Evolutionary conservation across 2,329 filamentous ascomycete genomes (phyloP).

Genomic region (Fusarium goolgardi): DNA sequence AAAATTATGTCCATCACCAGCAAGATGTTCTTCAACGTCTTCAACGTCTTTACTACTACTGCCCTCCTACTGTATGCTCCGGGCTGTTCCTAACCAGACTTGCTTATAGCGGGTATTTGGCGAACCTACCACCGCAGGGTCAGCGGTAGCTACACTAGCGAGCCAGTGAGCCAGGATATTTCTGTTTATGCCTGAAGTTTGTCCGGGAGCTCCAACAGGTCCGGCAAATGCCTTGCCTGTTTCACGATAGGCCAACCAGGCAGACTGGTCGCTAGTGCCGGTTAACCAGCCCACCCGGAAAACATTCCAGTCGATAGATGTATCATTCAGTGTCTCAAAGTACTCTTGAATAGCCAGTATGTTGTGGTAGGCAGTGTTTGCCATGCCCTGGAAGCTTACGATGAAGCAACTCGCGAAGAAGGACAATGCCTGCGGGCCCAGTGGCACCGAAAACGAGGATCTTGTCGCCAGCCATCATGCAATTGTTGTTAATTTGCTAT

Average conservation of each 20-base stretch:
- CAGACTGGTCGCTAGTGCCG: not conserved
- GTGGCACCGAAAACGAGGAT: not conserved
- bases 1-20: not conserved
- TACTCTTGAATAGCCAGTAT: not conserved
- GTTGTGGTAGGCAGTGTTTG: not conserved
- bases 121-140: not conserved
- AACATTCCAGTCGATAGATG: not conserved
- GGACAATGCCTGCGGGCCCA: not conserved
- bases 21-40: not conserved
- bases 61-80: fast-evolving
- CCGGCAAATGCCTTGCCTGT: not conserved
- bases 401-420: not conserved
- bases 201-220: not conserved
- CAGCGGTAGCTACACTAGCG: not conserved
- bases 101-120: not conserved
- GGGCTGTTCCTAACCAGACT: not conserved
- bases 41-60: not conserved
- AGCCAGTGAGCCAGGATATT: not conserved
- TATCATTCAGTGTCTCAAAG: not conserved
- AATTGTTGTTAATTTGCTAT: not conserved
- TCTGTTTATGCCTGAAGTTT: not conserved
- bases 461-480: not conserved
- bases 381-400: not conserved
- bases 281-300: not conserved
- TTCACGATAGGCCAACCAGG: not conserved